Evolutionary conservation across 129 eudicot species (phyloP), one percentile per base, ranked within the genome.

Genomic region (Flaveria trinervia): DNA sequence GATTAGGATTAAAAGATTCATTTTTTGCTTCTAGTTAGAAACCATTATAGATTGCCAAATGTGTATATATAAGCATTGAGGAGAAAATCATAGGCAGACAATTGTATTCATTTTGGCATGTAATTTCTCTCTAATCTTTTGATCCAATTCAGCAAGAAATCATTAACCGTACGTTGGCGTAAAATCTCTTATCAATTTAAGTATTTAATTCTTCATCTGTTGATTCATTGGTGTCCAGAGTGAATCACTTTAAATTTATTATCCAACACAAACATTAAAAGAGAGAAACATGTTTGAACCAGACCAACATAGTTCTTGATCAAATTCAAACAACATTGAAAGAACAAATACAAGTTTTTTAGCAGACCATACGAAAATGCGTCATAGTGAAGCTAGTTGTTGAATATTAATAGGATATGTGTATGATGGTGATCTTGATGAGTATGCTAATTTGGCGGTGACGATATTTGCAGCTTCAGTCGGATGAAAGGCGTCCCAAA

Each of bases 401-500:
- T 88, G 88, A 72, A 93, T 82, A 73, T 83, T 90, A 7, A 90
- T 87, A 10, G 98, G 98, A 64, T 93, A 93, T 10, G 89, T 88
- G 74, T 61, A 78, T 0, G 89, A 41, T 14, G 66, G 80, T 6
- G 90, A 65, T 30, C 77, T 83, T 0, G 91, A 64, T 56, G 73
- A 70, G 74, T 80, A 93, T 3, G 96, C 49, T 33, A 65, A 76
- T 83, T 71, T 88, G 43, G 96, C 98, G 9, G 93, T 79, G 70
- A 93, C 71, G 1, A 91, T 86, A 70, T 93, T 93, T 26, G 93
- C 96, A 18, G 72, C 82, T 80, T 93, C 98, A 30, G 93, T 90
- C 0, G 98, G 98, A 79, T 93, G 98, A 84, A 93, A 93, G n/a
- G 98, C 96, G 68, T 93, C 98, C 98, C 97, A 90, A 61, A 88